A percentile compares a stretch with the other conserved stretches of the same genome.
These are phyloP conservation scores for Aspergillus haitiensis DNA, from an alignment of 495 filamentous ascomycete genomes.

Conservation along the genomic window DNA sequence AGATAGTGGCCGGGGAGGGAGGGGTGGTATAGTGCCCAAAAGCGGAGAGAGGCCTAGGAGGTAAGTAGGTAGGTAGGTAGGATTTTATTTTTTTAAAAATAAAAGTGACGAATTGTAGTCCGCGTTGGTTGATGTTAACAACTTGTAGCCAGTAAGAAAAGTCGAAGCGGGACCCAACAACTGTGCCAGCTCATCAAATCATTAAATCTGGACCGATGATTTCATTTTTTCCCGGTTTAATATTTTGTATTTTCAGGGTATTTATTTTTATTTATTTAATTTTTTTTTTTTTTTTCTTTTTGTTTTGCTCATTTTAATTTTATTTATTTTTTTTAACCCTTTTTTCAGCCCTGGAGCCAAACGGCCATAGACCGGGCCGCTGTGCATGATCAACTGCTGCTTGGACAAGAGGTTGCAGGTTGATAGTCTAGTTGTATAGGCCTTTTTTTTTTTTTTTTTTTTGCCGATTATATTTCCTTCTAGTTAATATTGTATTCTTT, in stretches of 20 bases:
- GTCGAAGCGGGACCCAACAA: constrained; percentile 26
- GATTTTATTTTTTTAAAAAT: neutral
- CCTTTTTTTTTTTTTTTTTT: constrained; percentile 2
- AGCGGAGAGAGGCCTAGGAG: constrained; percentile 30
- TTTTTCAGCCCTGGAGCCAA: constrained; percentile 24
- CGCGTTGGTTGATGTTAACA: constrained; percentile 19
- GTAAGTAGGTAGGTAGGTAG: neutral
- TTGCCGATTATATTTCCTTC: neutral
- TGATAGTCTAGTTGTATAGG: neutral
- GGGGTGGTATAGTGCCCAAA: constrained; percentile 31
- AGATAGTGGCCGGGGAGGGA: constrained; percentile 16
- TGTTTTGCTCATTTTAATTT: too few species aligned
- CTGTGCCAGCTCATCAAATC: constrained; percentile 40
- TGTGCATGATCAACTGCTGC: constrained; percentile 36
- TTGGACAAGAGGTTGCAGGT: constrained; percentile 21
- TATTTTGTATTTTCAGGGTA: too few species aligned
- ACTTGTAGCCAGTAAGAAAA: constrained; percentile 21
- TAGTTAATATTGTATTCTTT: too few species aligned
- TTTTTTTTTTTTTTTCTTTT: too few species aligned
- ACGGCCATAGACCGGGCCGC: constrained; percentile 35
- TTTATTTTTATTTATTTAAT: too few species aligned
- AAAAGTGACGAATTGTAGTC: constrained; percentile 29
- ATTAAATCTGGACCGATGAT: constrained; percentile 14
- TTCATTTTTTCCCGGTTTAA: too few species aligned
- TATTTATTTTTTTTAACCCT: neutral